phyloP scores from a whole-genome alignment of 2,329 filamentous ascomycete species.

The Alternaria arborescens region DNA sequence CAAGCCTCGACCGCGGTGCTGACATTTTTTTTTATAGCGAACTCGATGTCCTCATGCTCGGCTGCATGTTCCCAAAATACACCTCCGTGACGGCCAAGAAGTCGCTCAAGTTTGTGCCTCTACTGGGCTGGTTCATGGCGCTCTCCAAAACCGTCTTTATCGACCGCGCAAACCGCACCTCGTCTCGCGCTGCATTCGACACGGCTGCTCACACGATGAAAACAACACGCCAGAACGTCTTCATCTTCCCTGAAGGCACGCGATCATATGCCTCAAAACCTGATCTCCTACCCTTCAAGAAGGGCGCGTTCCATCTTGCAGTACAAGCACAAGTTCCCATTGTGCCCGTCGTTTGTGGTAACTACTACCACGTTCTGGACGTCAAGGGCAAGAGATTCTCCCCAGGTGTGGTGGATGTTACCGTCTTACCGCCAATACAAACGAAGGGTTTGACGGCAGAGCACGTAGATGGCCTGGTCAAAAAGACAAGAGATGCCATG shows the following conservation, averaged over 20 bases:
- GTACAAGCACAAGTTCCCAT: slow-evolving; percentile 94
- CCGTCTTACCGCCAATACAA: slow-evolving; percentile 47
- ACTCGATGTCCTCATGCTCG: slow-evolving; percentile 92
- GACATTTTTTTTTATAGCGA: slow-evolving; percentile 59
- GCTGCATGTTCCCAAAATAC: slow-evolving; percentile 86
- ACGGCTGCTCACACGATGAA: slow-evolving; percentile 83
- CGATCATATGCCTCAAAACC: slow-evolving; percentile 87
- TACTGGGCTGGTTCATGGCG: slow-evolving; percentile 92
- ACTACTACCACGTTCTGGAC: slow-evolving; percentile 59
- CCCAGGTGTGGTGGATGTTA: slow-evolving; percentile 64
- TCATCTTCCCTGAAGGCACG: slow-evolving; percentile 92
- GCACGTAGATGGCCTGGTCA: slow-evolving; percentile 46
- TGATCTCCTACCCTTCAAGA: slow-evolving; percentile 92
- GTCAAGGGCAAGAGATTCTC: slow-evolving; percentile 54
- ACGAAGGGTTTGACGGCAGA: slow-evolving; percentile 47
- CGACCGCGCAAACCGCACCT: slow-evolving; percentile 84
- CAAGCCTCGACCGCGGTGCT: slow-evolving; percentile 15
- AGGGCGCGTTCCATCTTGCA: slow-evolving; percentile 96
- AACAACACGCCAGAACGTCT: slow-evolving; percentile 71
- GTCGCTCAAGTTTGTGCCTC: slow-evolving; percentile 77
- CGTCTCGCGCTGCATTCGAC: slow-evolving; percentile 84
- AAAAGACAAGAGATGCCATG: slow-evolving; percentile 47
- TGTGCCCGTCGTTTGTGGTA: slow-evolving; percentile 74
- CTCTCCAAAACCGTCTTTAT: slow-evolving; percentile 93
- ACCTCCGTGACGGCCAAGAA: slow-evolving; percentile 94